These are phyloP conservation scores for Suillus hirtellus DNA, from an alignment of 768 basidiomycete species.

Conservation along the genomic window DNA sequence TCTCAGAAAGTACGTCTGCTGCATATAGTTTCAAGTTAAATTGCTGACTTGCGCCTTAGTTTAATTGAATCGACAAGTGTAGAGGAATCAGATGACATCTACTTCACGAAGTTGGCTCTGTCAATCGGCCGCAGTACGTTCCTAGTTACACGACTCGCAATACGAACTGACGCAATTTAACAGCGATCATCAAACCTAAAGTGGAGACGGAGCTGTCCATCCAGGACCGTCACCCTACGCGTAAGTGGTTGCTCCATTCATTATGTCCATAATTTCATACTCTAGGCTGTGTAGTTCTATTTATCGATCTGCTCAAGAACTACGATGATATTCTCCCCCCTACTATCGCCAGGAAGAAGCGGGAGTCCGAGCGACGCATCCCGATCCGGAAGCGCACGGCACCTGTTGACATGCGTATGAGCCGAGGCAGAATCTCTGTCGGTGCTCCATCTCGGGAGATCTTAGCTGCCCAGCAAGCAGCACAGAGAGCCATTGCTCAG, in stretches of 20 bases:
- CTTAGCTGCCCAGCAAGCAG: conserved; percentile 67
- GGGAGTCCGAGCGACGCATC: conserved; percentile 82
- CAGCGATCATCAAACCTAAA: conserved; percentile 82
- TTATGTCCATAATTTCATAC: not conserved
- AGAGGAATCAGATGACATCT: conserved; percentile 78
- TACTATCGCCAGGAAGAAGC: conserved; percentile 81
- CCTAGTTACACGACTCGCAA: not conserved
- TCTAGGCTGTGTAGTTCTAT: conserved; percentile 53
- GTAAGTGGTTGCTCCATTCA: conserved; percentile 40
- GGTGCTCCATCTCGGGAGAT: conserved; percentile 71
- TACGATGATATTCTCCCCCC: conserved; percentile 77
- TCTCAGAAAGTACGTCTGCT: conserved; percentile 57
- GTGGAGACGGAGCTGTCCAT: conserved; percentile 82
- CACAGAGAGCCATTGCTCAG: conserved; percentile 49
- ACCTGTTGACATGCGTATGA: conserved; percentile 85
- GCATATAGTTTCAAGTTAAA: conserved; percentile 1
- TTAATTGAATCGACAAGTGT: conserved; percentile 67
- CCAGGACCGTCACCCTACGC: conserved; percentile 84
- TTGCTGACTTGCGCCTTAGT: conserved; percentile 36
- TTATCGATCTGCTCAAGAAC: conserved; percentile 81
- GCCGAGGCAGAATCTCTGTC: conserved; percentile 71
- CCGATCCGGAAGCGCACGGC: conserved; percentile 86
- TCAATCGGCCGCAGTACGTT: conserved; percentile 82
- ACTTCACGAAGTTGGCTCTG: conserved; percentile 82
- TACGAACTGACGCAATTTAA: conserved; percentile 10